Conservation (phyloP, 169 alveolate species). For the Cryptosporidium parvum region DNA sequence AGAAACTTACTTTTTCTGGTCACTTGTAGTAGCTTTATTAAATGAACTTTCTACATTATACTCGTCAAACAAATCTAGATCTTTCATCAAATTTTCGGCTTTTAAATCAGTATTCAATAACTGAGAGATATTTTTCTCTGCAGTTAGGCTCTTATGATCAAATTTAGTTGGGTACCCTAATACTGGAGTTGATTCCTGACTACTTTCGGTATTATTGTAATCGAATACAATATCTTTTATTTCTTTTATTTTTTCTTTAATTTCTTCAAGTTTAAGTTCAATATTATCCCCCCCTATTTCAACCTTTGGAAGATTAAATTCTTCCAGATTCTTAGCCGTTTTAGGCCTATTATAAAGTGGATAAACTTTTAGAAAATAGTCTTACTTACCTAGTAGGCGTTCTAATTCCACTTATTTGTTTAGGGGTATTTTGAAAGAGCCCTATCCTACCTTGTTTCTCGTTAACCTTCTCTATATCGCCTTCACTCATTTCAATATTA, state of each 20-base stretch:
- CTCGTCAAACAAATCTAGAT: not conserved
- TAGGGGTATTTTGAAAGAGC: not conserved
- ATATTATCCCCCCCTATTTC: not conserved
- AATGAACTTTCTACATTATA: not conserved
- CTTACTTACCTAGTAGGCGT: not conserved
- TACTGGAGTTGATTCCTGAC: not conserved
- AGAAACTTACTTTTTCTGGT: conserved; percentile 42
- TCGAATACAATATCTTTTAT: not conserved
- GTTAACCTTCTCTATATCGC: not conserved
- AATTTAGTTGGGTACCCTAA: conserved; percentile 3
- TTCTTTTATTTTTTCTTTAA: conserved; percentile 17
- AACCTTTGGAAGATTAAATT: not conserved
- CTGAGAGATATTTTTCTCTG: not conserved
- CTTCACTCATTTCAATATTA: not conserved
- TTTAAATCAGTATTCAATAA: not conserved
- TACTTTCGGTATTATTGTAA: not conserved
- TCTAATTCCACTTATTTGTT: not conserved
- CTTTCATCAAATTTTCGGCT: not conserved
- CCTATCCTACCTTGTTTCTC: not conserved
- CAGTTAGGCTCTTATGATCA: not conserved
- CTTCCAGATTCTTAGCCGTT: not conserved
- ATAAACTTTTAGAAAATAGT: not conserved
- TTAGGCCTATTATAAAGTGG: not conserved
- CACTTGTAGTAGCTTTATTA: not conserved
- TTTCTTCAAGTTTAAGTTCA: not conserved